Base-by-base conservation (phyloP, 768 basidiomycete genomes). In the Thelephora ganbajun region DNA sequence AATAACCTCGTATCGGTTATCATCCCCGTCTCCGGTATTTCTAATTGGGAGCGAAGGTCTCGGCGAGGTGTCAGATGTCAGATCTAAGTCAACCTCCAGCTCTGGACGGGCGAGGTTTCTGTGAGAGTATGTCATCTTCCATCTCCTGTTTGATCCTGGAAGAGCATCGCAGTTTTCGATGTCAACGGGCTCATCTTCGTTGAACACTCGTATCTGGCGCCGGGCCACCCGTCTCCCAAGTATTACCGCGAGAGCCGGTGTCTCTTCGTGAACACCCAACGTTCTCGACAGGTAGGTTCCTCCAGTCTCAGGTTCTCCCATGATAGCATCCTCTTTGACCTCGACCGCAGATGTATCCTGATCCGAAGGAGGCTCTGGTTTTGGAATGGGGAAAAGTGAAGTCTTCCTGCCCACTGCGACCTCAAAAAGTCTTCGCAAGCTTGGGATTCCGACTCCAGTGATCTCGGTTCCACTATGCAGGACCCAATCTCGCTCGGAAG, bases 231-330 rank as follows among this genome's bases (percentile, higher is more conserved):
- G 59, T 46, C 66, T 66, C 6, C 73, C 72, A 30, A 75, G 66
- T 54, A 75, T 75, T 5, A 64, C 69, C 11, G 73, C 73, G 16
- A 75, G 65, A 1, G 70, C 69, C 22, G 73, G 69, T 6, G 72
- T 68, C 47, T 75, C 74, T n/a, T 59, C 63, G 46, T 76, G 73
- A 51, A 69, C 61, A 20, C 74, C 73, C 11, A 75, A 64, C 6
- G 72, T 72, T 41, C 67, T 64, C 7, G 70, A 67, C 20, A 75
- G 53, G n/a, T 70, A 62, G 6, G 68, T 66, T 23, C 63, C 66
- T 16, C 20, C 20, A 35, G 23, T 23, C 26, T 48, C 16, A 6
- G 33, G 20, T n/a, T 47, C 43, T 34, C 33, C 33, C 14, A 2
- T 7, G 18, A 19, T 19, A 14, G 11, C 18, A 18, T 47, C 46